Conservation (phyloP, 1,284 basidiomycete genomes). For the Sanghuangporus sanghuang region DNA sequence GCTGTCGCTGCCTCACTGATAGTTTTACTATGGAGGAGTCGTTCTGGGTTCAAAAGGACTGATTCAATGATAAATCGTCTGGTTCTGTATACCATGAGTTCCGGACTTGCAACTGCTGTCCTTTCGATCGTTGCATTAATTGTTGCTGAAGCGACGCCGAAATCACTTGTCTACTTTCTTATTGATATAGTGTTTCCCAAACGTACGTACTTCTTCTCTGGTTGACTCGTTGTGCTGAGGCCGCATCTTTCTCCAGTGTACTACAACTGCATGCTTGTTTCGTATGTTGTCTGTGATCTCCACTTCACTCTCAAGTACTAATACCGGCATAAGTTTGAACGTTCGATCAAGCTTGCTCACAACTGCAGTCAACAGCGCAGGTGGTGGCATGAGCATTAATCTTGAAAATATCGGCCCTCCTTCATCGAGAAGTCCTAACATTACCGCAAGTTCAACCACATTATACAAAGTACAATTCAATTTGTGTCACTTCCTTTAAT, state of each 20-base stretch:
- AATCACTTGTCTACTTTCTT: background rate
- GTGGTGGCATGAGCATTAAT: background rate
- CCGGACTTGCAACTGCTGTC: background rate
- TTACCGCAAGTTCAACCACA: background rate
- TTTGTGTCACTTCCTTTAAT: background rate
- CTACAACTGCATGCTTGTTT: background rate
- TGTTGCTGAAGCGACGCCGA: background rate
- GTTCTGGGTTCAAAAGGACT: slow-evolving; percentile 6
- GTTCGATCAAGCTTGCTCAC: background rate
- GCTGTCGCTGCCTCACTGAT: slow-evolving; percentile 27
- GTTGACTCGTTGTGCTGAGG: too few species aligned
- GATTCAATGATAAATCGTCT: slow-evolving; percentile 4
- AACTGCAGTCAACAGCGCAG: background rate
- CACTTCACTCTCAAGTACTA: background rate
- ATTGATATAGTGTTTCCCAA: background rate
- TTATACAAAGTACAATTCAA: background rate
- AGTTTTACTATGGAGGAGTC: background rate
- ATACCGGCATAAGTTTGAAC: background rate
- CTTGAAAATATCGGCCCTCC: background rate
- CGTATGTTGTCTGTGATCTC: background rate
- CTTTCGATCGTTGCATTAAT: slow-evolving; percentile 3
- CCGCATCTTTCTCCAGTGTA: background rate
- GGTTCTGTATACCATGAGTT: slow-evolving; percentile 3
- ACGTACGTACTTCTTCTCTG: background rate
- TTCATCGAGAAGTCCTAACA: background rate